Evolutionary conservation across 805 yeast species (phyloP).

Genomic region (Candida maesae): DNA sequence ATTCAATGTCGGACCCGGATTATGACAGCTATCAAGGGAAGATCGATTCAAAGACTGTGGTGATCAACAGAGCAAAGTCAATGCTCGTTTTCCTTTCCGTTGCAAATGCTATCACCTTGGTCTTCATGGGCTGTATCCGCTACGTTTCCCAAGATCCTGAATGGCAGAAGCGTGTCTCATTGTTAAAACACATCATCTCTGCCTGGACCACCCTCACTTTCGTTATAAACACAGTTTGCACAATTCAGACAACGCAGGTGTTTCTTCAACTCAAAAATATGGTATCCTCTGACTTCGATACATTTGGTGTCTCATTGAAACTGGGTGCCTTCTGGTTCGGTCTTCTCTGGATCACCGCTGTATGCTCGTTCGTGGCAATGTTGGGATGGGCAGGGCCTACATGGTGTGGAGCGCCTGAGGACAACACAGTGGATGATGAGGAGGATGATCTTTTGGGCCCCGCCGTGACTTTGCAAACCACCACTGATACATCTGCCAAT

Average conservation of each 20-base stretch:
- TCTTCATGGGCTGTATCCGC: constrained; percentile 32
- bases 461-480: too few species aligned
- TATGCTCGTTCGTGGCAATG: constrained; percentile 17
- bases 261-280: constrained; percentile 22
- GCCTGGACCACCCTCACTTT: constrained; percentile 34
- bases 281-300: constrained; percentile 31
- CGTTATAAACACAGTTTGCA: constrained; percentile 30
- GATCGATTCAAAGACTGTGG: constrained; percentile 16
- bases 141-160: too few species aligned
- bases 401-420: constrained; percentile 52
- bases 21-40: constrained; percentile 26
- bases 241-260: constrained; percentile 28
- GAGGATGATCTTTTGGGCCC: background rate
- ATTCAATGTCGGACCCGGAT: constrained; percentile 38
- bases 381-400: constrained; percentile 38
- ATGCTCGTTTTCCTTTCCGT: constrained; percentile 29
- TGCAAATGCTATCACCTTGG: constrained; percentile 30
- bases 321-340: constrained; percentile 41
- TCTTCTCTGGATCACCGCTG: constrained; percentile 37
- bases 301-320: constrained; percentile 44
- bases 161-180: background rate
- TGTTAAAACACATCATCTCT: constrained; percentile 36
- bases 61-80: constrained; percentile 29
- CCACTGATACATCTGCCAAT: background rate
- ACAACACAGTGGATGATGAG: constrained; percentile 8